These are phyloP conservation scores for Vigna hirtella DNA, from an alignment of 306 rosid genomes.

Conservation along the genomic window DNA sequence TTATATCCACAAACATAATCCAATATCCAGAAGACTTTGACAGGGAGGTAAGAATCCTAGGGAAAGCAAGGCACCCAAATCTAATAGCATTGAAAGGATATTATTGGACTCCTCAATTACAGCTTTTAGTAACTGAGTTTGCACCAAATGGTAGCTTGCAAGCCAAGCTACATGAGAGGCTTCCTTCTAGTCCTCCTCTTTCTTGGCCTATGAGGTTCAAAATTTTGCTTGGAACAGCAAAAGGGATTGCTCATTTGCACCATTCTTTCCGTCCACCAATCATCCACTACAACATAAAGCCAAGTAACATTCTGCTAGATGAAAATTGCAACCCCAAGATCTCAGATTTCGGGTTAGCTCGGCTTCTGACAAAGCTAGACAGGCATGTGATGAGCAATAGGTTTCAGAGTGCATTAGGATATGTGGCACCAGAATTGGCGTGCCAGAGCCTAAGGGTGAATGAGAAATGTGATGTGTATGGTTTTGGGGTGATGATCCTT, in stretches of 20 bases:
- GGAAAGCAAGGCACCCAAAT: conserved; percentile 77
- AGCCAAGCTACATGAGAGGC: conserved; percentile 71
- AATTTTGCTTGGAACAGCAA: conserved; percentile 78
- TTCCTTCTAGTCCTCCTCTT: conserved; percentile 66
- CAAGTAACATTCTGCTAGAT: conserved; percentile 80
- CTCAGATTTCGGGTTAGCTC: conserved; percentile 76
- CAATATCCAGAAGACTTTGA: conserved; percentile 78
- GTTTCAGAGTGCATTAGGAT: conserved; percentile 78
- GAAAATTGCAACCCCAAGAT: conserved; percentile 67
- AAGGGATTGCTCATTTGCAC: conserved; percentile 78
- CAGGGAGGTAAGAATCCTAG: conserved; percentile 72
- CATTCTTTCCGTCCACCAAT: conserved; percentile 72
- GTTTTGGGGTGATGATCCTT: conserved; percentile 79
- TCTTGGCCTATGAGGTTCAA: conserved; percentile 77
- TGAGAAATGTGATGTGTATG: conserved; percentile 83
- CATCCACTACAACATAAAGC: conserved; percentile 83
- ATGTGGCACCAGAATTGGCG: conserved; percentile 85
- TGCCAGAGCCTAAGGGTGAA: conserved; percentile 86
- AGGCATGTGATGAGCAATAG: conserved; percentile 72
- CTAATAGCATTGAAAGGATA: conserved; percentile 71
- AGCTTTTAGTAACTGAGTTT: conserved; percentile 70
- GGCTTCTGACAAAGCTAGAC: conserved; percentile 71
- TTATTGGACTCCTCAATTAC: conserved; percentile 80
- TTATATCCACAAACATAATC: conserved; percentile 65
- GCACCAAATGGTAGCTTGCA: conserved; percentile 78